Percentiles rank a stretch among this genome's conserved stretches.
These are phyloP conservation scores for Chalara sp. DNA, from an alignment of 2,329 filamentous ascomycete genomes.

Conservation along the genomic window DNA sequence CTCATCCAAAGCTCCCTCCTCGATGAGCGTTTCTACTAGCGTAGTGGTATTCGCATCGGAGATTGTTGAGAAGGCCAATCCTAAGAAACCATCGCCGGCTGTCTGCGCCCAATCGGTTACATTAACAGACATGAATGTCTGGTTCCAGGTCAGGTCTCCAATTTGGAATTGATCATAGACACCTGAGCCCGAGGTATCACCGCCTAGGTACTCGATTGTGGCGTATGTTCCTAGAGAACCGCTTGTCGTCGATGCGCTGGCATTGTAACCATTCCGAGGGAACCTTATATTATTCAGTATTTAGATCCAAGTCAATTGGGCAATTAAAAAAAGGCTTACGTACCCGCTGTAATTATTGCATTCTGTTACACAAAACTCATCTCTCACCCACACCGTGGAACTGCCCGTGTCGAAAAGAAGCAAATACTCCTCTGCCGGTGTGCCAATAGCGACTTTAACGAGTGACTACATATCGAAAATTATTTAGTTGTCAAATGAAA, in stretches of 20 bases:
- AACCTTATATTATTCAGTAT: neutral
- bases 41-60: neutral
- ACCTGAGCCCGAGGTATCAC: neutral
- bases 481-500: neutral
- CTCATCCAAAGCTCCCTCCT: neutral
- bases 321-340: too few species aligned
- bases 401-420: conserved; percentile 1
- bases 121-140: conserved; percentile 1
- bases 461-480: neutral
- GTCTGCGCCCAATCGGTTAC: neutral
- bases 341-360: neutral
- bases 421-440: conserved; percentile 1
- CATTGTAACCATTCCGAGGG: neutral
- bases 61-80: conserved; percentile 3
- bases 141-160: neutral
- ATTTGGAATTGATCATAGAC: neutral
- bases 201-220: neutral
- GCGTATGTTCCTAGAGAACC: neutral
- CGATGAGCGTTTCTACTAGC: conserved; percentile 1
- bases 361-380: neutral
- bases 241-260: neutral
- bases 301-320: too few species aligned
- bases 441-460: neutral
- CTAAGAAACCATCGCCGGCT: neutral
- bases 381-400: neutral